Conservation (phyloP, 306 rosid species). For the cucumber (Cucumis sativus) region DNA sequence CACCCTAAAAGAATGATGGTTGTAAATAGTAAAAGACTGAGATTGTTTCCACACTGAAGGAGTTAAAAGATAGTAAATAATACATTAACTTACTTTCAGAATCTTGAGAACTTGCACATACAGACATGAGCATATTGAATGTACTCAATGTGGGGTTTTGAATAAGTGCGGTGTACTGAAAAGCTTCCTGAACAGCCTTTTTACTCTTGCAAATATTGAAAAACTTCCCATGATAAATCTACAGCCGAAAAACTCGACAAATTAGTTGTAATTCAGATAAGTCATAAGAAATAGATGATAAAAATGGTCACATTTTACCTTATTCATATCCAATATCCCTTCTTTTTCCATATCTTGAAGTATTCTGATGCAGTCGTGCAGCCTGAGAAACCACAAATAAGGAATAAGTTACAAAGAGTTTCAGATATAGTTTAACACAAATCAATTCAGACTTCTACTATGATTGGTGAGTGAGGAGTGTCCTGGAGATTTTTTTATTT, state of each 20-base stretch:
- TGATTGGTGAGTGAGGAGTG: background rate
- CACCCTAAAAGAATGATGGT: conserved; percentile 4
- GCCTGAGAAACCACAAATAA: conserved; percentile 37
- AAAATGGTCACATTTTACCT: conserved; percentile 38
- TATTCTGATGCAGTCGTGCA: conserved; percentile 46
- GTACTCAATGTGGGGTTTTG: conserved; percentile 82
- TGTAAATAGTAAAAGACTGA: conserved; percentile 6
- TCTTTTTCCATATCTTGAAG: conserved; percentile 70
- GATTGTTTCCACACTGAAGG: background rate
- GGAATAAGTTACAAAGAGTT: conserved; percentile 19
- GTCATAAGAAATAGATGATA: conserved; percentile 6
- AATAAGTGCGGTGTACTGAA: conserved; percentile 63
- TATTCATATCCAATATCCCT: conserved; percentile 73
- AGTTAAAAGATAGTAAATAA: conserved; percentile 1
- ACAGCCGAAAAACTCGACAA: conserved; percentile 25
- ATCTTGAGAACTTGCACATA: conserved; percentile 69
- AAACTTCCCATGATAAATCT: conserved; percentile 92
- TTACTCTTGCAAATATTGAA: conserved; percentile 64
- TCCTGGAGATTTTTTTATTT: background rate
- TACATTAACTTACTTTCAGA: conserved; percentile 42
- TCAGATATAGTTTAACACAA: background rate
- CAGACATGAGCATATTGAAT: conserved; percentile 95
- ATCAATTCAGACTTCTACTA: background rate
- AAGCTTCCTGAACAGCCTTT: conserved; percentile 87
- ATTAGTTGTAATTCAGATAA: conserved; percentile 18